Evolutionary conservation across 2,329 filamentous ascomycete species (phyloP).

Genomic region (Aureobasidium mangrovei): DNA sequence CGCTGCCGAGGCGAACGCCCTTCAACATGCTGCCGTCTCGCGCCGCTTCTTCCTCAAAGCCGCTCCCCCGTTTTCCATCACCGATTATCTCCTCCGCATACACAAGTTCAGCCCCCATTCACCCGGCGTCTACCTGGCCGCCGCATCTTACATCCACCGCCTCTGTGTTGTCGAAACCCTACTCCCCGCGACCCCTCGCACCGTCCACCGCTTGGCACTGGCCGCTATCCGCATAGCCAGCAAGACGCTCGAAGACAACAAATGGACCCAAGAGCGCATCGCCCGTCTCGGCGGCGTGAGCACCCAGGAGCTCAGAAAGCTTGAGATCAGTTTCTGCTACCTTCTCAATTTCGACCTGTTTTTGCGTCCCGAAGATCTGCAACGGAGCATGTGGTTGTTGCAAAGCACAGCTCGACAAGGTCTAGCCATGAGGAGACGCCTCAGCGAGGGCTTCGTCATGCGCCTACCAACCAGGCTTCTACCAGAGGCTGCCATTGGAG

Average conservation of each 20-base stretch:
- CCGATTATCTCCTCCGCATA: slow-evolving; percentile 77
- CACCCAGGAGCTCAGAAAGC: slow-evolving; percentile 66
- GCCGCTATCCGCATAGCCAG: slow-evolving; percentile 80
- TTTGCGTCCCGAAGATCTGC: slow-evolving; percentile 25
- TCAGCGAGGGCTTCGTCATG: slow-evolving; percentile 26
- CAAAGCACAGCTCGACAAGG: slow-evolving; percentile 27
- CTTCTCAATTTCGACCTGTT: slow-evolving; percentile 71
- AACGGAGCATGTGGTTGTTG: slow-evolving; percentile 26
- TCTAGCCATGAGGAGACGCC: slow-evolving; percentile 18
- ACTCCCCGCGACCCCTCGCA: slow-evolving; percentile 72
- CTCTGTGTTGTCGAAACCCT: slow-evolving; percentile 66
- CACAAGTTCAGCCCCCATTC: slow-evolving; percentile 91
- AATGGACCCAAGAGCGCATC: slow-evolving; percentile 75
- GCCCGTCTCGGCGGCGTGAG: slow-evolving; percentile 83
- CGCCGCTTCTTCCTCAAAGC: slow-evolving; percentile 90
- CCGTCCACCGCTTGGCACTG: slow-evolving; percentile 77
- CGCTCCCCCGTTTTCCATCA: slow-evolving; percentile 71
- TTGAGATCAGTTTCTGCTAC: slow-evolving; percentile 66
- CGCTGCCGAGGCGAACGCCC: slow-evolving; percentile 53
- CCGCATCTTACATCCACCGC: slow-evolving; percentile 77
- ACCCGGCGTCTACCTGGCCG: slow-evolving; percentile 84
- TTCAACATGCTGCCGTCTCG: slow-evolving; percentile 78
- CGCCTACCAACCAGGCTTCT: slow-evolving; percentile 21
- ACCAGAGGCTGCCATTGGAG: slow-evolving; percentile 6
- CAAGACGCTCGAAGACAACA: slow-evolving; percentile 90